Evolutionary conservation across 2,329 filamentous ascomycete species (phyloP), one percentile per base, ranked within the genome.

Genomic region (Mycosphaerella sp.): DNA sequence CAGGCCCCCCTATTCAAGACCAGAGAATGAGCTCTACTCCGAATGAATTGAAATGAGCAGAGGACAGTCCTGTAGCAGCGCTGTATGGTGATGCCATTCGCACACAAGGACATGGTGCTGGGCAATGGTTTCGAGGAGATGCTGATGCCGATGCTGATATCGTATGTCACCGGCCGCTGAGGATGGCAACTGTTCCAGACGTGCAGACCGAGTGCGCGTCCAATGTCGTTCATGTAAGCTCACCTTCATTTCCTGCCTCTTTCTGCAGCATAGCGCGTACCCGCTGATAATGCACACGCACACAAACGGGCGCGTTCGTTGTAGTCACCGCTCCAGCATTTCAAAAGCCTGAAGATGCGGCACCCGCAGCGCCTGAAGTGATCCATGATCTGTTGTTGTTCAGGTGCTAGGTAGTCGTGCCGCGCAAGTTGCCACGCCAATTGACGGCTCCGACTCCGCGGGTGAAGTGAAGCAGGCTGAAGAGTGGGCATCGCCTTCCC

Each of bases 241-340:
- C 10, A 11, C 48, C 23, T 32, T 6, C 34, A 9, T 48, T 47
- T 41, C 32, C 43, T 47, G 45, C 43, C 42, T 26, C 39, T 38
- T 42, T 43, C 40, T 51, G 17, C 14, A 42, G 31, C 36, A 36
- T 21, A 53, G 53, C 53, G 38, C 8, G 21, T 43, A 47, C 34
- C 55, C 49, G 53, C 45, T 53, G 48, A 53, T 39, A 42, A 48
- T 26, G 40, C 43, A 29, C 5, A 26, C 29, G 32, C 43, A 47
- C 31, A 41, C 53, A 55, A 58, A 58, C 55, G 48, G 32, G 44
- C 29, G 45, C 45, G 48, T 55, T 57, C 55, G 40, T 45, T 32
- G n/a, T 44, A 29, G 12, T 43, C 54, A 50, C 46, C 46, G 42
- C 46, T 38, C 42, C 32, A 11, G 39, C 48, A 44, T 17, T 31